A percentile compares a stretch with the other conserved stretches of the same genome.
Conservation (phyloP, 352 stramenopile genomes). For the Globisporangium lucens region DNA sequence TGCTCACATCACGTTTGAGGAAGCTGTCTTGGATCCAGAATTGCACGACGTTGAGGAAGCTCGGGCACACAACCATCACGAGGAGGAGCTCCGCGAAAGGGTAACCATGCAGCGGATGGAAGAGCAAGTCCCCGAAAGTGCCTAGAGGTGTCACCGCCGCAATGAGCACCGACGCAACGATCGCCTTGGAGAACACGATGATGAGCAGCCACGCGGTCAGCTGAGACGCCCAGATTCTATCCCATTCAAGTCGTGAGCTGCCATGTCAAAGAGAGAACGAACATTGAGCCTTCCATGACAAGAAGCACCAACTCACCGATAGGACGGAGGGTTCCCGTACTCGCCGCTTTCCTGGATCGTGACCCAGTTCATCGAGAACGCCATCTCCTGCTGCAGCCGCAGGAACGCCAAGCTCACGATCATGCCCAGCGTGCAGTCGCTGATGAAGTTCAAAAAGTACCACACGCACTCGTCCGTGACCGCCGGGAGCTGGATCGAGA, state of each 20-base stretch:
- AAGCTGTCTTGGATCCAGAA: slow-evolving; percentile 88
- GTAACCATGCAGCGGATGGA: slow-evolving; percentile 53
- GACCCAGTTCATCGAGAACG: slow-evolving; percentile 67
- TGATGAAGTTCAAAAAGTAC: slow-evolving; percentile 86
- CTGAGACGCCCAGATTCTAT: slow-evolving; percentile 56
- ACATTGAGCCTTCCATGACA: background rate
- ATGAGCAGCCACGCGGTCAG: slow-evolving; percentile 63
- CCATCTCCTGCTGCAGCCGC: slow-evolving; percentile 70
- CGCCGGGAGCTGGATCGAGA: slow-evolving; percentile 65
- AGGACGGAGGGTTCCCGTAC: slow-evolving; percentile 71
- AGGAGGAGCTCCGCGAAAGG: slow-evolving; percentile 70
- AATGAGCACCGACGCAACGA: slow-evolving; percentile 74
- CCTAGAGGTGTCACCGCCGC: slow-evolving; percentile 43
- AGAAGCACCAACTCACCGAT: slow-evolving; percentile 22
- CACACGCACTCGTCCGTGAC: slow-evolving; percentile 83
- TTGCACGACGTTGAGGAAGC: slow-evolving; percentile 81
- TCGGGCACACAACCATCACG: slow-evolving; percentile 82
- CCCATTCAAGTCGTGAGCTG: background rate
- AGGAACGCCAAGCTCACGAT: slow-evolving; percentile 70
- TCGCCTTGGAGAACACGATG: slow-evolving; percentile 78
- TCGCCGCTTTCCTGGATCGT: slow-evolving; percentile 76
- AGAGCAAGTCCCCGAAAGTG: slow-evolving; percentile 59
- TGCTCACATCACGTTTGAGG: slow-evolving; percentile 72
- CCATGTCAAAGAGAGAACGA: background rate
- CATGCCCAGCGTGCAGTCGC: slow-evolving; percentile 81